These are phyloP conservation scores for Ophiostoma sp. DNA, from an alignment of 2,329 filamentous ascomycete species.

Conservation along the genomic window DNA sequence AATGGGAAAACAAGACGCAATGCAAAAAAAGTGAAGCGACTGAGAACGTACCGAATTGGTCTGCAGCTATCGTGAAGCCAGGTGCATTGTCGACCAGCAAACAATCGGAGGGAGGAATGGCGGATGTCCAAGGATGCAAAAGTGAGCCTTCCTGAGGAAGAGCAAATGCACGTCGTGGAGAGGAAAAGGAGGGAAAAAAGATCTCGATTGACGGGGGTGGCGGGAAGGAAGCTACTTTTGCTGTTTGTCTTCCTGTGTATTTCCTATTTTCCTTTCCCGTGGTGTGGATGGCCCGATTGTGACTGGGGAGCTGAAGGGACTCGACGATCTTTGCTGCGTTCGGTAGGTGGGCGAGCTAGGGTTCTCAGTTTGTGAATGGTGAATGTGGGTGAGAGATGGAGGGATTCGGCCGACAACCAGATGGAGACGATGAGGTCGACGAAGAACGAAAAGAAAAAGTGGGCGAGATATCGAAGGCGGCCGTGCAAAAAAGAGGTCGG, in stretches of 20 bases:
- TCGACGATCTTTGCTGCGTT: slow-evolving; percentile 29
- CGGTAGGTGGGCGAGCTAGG: slow-evolving; percentile 19
- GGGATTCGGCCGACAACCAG: slow-evolving; percentile 12
- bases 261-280: background rate
- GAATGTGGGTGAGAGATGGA: background rate
- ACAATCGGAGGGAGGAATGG: background rate
- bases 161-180: slow-evolving; percentile 7
- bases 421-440: background rate
- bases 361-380: slow-evolving; percentile 14
- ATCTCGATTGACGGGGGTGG: slow-evolving; percentile 21
- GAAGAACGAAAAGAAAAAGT: slow-evolving; percentile 4
- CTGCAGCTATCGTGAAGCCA: slow-evolving; percentile 5
- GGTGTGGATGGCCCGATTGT: background rate
- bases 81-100: slow-evolving; percentile 12
- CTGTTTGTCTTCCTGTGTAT: slow-evolving; percentile 9
- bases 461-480: background rate
- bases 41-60: slow-evolving; percentile 4
- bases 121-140: slow-evolving; percentile 1
- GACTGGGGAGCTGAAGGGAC: slow-evolving; percentile 18
- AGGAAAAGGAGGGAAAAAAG: background rate
- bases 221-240: slow-evolving; percentile 15
- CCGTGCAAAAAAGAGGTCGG: background rate
- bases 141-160: background rate
- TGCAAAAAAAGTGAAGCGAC: background rate
- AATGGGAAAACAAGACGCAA: background rate